Evolutionary conservation across 2,329 filamentous ascomycete species (phyloP), one percentile per base, ranked within the genome.

Genomic region (Arthrobotrys conoides): DNA sequence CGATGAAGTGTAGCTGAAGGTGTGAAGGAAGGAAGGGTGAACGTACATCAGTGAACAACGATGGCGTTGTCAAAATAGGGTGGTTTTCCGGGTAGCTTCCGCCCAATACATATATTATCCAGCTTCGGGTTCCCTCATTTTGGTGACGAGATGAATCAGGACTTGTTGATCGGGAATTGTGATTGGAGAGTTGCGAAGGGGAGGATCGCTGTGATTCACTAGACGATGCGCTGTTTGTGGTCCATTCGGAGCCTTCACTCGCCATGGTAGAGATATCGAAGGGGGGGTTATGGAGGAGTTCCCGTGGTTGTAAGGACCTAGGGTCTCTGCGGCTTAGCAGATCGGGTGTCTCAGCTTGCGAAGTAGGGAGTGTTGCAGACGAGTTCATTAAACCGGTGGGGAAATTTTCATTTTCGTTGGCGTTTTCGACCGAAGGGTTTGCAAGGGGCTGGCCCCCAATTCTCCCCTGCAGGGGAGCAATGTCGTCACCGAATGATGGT

Each of bases 21-120:
- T n/a, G n/a, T n/a, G n/a, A n/a, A n/a, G n/a, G n/a, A n/a, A n/a
- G n/a, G n/a, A n/a, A 41, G 38, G 38, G 38, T 9, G 38, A 12
- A 16, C 85, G 83, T 85, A 90, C 90, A 84, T 92, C 90, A 18
- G 90, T 92, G 83, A 91, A 92, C 10, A 92, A 85, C 81, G 90
- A 91, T 12, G 90, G 90, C 20, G 90, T 91, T 6, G 90, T 90
- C 79, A 92, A 88, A 22, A 91, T 90, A 22, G 90, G 90, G 82
- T 92, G 90, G 80, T 91, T 91, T 81, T 91, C 90, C 0, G 90
- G 90, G 67, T 91, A 88, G 80, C 90, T 91, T 49, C 90, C 90
- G 53, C 90, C 90, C 65, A 92, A 88, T 8, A 92, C 90, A 82
- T 92, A 92, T 67, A 92, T 91, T 81, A 92, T 88, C 90, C 90